A percentile compares a stretch with the other conserved stretches of the same genome.
Evolutionary conservation across 2,329 filamentous ascomycete genomes (phyloP).

Genomic region (Lojkania enalia): DNA sequence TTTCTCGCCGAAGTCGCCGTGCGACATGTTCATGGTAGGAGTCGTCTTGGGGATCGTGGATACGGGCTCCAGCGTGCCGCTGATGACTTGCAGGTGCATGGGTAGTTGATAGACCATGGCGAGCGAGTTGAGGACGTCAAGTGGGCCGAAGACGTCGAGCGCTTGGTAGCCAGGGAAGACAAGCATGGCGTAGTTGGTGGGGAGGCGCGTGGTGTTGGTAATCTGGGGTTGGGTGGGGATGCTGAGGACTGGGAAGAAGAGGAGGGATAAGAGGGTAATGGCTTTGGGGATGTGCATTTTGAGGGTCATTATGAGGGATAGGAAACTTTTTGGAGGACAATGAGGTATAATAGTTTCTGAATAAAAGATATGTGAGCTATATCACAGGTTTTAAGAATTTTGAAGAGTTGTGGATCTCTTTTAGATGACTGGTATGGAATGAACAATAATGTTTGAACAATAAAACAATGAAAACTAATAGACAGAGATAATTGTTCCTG

Average conservation of each 20-base stretch:
- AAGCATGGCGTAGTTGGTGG: conserved; percentile 18
- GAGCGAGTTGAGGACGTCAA: conserved; percentile 49
- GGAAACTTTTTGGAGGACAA: too few species aligned
- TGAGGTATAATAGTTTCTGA: too few species aligned
- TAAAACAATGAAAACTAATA: too few species aligned
- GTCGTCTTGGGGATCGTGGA: conserved; percentile 15
- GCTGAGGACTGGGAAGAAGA: conserved; percentile 4
- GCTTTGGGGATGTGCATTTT: conserved; percentile 7
- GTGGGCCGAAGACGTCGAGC: conserved; percentile 48
- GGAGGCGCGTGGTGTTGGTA: conserved; percentile 9
- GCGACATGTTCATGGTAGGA: conserved; percentile 11
- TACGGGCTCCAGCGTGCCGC: conserved; percentile 27
- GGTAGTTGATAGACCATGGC: conserved; percentile 32
- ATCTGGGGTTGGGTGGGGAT: conserved; percentile 6
- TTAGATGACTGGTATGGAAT: too few species aligned
- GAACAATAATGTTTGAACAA: too few species aligned
- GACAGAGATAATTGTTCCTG: too few species aligned
- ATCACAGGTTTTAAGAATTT: too few species aligned
- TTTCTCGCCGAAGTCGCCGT: conserved; percentile 39
- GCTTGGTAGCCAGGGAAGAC: conserved; percentile 28
- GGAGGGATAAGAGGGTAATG: conserved; percentile 1
- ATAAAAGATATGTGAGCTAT: too few species aligned
- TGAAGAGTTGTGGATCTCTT: too few species aligned
- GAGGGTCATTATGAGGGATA: too few species aligned
- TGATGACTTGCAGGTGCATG: conserved; percentile 33